Evolutionary conservation across 1,139 yeast species (phyloP).

Genomic region (Kodamaea sp.): DNA sequence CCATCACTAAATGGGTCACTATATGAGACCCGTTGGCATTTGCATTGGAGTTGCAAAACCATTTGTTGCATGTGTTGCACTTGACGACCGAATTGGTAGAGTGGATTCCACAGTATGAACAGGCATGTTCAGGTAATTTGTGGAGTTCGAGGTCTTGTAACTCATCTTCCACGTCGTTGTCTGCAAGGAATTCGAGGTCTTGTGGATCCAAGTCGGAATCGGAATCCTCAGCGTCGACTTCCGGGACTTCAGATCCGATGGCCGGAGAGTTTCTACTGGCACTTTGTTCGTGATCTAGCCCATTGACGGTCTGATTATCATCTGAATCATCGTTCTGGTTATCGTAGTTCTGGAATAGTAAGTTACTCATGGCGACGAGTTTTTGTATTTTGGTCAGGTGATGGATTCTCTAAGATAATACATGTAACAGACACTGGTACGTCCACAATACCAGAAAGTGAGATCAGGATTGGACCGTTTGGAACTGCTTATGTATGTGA

Average conservation of each 20-base stretch:
- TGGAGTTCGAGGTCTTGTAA: slow-evolving; percentile 4
- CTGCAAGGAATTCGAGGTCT: slow-evolving; percentile 5
- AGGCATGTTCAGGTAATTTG: slow-evolving; percentile 41
- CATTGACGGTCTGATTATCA: slow-evolving; percentile 1
- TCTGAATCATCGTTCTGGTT: slow-evolving; percentile 2
- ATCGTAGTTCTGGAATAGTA: slow-evolving; percentile 24
- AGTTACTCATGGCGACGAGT: slow-evolving; percentile 33
- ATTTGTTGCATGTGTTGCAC: slow-evolving; percentile 75
- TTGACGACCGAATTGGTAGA: slow-evolving; percentile 67
- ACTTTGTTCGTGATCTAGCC: neutral
- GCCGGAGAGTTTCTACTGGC: neutral
- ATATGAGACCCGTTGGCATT: slow-evolving; percentile 74
- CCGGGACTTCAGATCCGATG: neutral
- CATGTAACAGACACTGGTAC: too few species aligned
- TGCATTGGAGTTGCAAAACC: slow-evolving; percentile 88
- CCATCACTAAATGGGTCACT: slow-evolving; percentile 78
- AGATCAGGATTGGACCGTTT: too few species aligned
- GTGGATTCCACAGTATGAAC: slow-evolving; percentile 80
- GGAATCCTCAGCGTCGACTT: neutral
- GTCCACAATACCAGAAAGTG: too few species aligned
- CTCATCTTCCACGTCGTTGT: slow-evolving; percentile 6
- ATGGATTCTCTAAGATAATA: too few species aligned
- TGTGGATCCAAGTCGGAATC: slow-evolving; percentile 2
- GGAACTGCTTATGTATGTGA: too few species aligned
- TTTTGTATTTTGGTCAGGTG: too few species aligned